Evolutionary conservation across 2,329 filamentous ascomycete genomes (phyloP), one percentile per base, ranked within the genome.

Genomic region (Aspergillus versicolor): DNA sequence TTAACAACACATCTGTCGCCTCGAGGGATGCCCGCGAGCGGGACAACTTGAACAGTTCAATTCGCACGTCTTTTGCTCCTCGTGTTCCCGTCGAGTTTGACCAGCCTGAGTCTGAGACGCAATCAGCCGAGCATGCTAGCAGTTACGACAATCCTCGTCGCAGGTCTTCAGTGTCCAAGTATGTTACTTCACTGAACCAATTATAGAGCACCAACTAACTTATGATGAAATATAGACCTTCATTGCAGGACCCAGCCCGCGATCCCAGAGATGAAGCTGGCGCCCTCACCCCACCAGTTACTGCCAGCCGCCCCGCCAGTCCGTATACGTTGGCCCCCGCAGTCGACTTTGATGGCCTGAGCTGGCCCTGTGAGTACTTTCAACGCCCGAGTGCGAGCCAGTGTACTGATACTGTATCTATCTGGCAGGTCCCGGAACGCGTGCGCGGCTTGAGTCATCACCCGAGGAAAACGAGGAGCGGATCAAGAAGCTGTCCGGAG

Each of bases 401-500:
- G 8, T 51, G 40, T 32, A 40, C 61, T 66, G 56, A 63, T 45
- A 8, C 22, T 24, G 9, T 47, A 52, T 38, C 40, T 32, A 46
- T 27, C 27, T 17, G 13, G 43, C 44, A 78, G 76, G 76, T 63
- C 74, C 77, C 27, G 79, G 79, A 52, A 81, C 79, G 15, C 73
- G 79, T 54, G 75, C 74, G 61, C 76, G 84, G 46, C 76, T 84
- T 57, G 83, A 85, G 60, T 81, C 82, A 2, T 82, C 80, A 3
- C 81, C 83, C 0, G 81, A 84, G 64, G 77, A 87, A 66, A 83
- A 82, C 44, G 78, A 81, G 57, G 79, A 81, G 60, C 78, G 84
- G 11, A 73, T 86, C 17, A 71, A 81, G 64, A 88, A 86, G 71
- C 77, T 88, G n/a, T 79, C 84, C 1, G 84, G 83, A 44, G 85